Percentiles rank a stretch among this genome's conserved stretches.
Evolutionary conservation across 2,329 filamentous ascomycete species (phyloP).

Genomic region (Tolypocladium pustulatum): DNA sequence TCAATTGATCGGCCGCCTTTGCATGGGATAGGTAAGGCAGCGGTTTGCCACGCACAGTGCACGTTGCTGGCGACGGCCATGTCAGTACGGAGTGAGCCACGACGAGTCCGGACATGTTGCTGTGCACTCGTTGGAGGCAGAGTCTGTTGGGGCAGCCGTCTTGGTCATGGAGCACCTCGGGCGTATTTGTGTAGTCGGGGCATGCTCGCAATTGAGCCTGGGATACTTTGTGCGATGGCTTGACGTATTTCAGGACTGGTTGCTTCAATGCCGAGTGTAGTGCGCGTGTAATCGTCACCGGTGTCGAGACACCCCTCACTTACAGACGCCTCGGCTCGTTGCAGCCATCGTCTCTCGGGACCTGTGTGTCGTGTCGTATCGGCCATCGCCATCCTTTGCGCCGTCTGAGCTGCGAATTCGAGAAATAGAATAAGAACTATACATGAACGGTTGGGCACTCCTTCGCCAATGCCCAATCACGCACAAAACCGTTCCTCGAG

Average conservation of each 20-base stretch:
- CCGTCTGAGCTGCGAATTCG: no score
- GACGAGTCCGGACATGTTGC: not conserved
- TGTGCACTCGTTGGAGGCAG: not conserved
- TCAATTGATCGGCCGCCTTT: not conserved
- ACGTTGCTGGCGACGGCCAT: not conserved
- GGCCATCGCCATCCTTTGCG: not conserved
- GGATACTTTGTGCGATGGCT: not conserved
- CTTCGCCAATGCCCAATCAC: not conserved
- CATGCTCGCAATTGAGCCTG: not conserved
- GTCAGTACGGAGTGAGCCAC: not conserved
- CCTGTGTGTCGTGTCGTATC: no score
- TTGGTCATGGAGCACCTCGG: not conserved
- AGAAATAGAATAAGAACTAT: no score
- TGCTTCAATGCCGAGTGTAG: not conserved
- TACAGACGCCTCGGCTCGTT: not conserved
- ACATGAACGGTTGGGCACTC: not conserved
- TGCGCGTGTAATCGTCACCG: not conserved
- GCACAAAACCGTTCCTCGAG: not conserved
- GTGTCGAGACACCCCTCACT: not conserved
- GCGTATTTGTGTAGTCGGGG: no score
- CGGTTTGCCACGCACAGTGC: not conserved
- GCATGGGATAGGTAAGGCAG: not conserved
- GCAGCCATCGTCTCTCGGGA: not conserved
- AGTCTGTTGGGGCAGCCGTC: not conserved
- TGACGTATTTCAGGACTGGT: not conserved